A percentile compares a stretch with the other conserved stretches of the same genome.
Conservation (phyloP, 805 yeast genomes). For the Pichia scutulata region DNA sequence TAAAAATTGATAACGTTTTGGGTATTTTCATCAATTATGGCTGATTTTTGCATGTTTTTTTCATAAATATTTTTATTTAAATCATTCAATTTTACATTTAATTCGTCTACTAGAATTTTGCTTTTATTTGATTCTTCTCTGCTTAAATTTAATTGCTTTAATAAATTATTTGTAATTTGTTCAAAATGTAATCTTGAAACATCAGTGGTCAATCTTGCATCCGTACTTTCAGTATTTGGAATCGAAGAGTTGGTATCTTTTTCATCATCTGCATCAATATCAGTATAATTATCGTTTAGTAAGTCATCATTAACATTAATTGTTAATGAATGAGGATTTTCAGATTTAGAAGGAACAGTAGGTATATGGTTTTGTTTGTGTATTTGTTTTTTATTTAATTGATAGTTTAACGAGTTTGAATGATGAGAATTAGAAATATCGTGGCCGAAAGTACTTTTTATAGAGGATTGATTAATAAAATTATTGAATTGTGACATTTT, state of each 20-base stretch:
- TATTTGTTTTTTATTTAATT: too few relatives aligned
- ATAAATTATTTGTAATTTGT: neutral
- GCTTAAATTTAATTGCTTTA: neutral
- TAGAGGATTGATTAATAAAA: neutral
- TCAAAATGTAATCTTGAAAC: neutral
- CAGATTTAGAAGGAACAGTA: neutral
- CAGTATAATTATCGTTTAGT: neutral
- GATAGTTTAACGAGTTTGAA: too few relatives aligned
- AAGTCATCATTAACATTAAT: neutral
- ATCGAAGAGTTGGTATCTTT: neutral
- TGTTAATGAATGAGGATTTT: neutral
- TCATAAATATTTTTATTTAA: neutral
- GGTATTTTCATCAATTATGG: neutral
- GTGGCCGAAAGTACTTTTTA: conserved; percentile 2
- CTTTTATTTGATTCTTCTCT: neutral
- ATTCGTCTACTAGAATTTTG: neutral
- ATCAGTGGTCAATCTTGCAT: neutral
- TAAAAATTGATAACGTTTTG: neutral
- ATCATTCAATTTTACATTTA: neutral
- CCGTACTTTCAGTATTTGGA: neutral
- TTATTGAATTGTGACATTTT: neutral
- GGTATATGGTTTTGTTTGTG: neutral
- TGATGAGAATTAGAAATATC: conserved; percentile 4
- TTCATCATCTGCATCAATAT: conserved; percentile 5
- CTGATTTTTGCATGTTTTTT: neutral